Conservation (phyloP, 2,329 filamentous ascomycete genomes). For the Rosellinia necatrix region DNA sequence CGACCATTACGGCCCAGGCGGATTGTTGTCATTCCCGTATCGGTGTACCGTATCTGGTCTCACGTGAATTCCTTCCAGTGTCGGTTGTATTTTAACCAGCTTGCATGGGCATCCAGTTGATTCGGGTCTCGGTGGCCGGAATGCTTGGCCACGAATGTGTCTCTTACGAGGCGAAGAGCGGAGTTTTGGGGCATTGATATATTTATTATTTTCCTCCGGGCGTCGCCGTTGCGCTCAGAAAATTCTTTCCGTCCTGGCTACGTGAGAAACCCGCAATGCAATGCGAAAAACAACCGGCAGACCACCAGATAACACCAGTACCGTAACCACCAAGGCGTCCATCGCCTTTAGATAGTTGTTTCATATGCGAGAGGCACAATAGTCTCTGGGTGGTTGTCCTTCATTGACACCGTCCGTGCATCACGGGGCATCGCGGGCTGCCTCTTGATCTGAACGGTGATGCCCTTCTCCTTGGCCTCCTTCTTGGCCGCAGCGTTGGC, state of each 20-base stretch:
- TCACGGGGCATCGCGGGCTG: constrained; percentile 70
- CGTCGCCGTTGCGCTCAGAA: constrained; percentile 36
- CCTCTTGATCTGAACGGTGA: constrained; percentile 90
- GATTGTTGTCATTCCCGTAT: constrained; percentile 6
- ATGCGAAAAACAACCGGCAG: constrained; percentile 40
- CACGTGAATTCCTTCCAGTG: background rate
- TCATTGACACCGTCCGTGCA: constrained; percentile 62
- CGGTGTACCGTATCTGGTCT: background rate
- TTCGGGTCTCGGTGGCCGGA: too few species aligned
- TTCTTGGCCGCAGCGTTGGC: constrained; percentile 13
- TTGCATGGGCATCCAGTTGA: background rate
- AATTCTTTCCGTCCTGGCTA: constrained; percentile 35
- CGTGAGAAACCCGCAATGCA: constrained; percentile 40
- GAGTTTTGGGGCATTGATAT: constrained; percentile 33
- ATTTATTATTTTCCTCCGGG: constrained; percentile 36
- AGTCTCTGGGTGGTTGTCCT: constrained; percentile 87
- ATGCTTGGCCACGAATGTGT: constrained; percentile 3
- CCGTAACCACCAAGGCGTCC: constrained; percentile 25
- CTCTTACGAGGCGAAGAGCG: constrained; percentile 2
- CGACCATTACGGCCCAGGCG: background rate
- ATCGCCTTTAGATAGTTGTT: constrained; percentile 80
- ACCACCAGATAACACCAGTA: constrained; percentile 38
- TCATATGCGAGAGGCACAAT: constrained; percentile 93
- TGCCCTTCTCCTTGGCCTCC: constrained; percentile 67
- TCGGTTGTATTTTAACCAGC: background rate